Percentiles rank a stretch among this genome's conserved stretches.
These are phyloP conservation scores for Endocarpon pusillum DNA, from an alignment of 495 filamentous ascomycete species.

Conservation along the genomic window DNA sequence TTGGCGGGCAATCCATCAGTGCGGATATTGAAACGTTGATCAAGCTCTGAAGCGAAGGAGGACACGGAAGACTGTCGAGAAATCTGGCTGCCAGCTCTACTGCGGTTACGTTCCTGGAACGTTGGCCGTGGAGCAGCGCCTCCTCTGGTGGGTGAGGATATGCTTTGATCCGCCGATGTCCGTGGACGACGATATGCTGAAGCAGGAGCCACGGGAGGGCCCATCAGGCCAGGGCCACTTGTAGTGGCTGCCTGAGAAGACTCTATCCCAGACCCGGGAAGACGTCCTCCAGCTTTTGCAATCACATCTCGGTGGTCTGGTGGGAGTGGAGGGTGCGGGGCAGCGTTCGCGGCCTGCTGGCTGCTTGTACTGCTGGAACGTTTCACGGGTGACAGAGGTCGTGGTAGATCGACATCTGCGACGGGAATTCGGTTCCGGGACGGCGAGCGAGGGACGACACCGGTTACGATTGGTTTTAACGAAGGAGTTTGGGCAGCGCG, in stretches of 20 bases:
- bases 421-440: slow-evolving; percentile 21
- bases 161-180: slow-evolving; percentile 41
- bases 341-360: slow-evolving; percentile 26
- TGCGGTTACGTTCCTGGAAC: slow-evolving; percentile 22
- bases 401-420: slow-evolving; percentile 20
- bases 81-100: slow-evolving; percentile 34
- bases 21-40: slow-evolving; percentile 70
- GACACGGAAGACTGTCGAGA: slow-evolving; percentile 74
- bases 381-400: slow-evolving; percentile 18
- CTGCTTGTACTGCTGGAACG: slow-evolving; percentile 60
- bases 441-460: slow-evolving; percentile 22
- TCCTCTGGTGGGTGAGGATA: slow-evolving; percentile 20
- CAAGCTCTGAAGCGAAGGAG: slow-evolving; percentile 86
- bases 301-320: slow-evolving; percentile 69
- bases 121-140: slow-evolving; percentile 40
- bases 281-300: slow-evolving; percentile 51
- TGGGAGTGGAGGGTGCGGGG: slow-evolving; percentile 57
- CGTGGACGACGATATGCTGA: slow-evolving; percentile 59
- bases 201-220: slow-evolving; percentile 67
- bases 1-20: slow-evolving; percentile 37
- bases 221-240: slow-evolving; percentile 48
- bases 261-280: no score
- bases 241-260: slow-evolving; percentile 19
- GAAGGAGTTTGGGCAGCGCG: slow-evolving; percentile 16
- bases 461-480: slow-evolving; percentile 8